phyloP scores from a whole-genome alignment of 2,329 filamentous ascomycete genomes.

The Fusarium sp. region DNA sequence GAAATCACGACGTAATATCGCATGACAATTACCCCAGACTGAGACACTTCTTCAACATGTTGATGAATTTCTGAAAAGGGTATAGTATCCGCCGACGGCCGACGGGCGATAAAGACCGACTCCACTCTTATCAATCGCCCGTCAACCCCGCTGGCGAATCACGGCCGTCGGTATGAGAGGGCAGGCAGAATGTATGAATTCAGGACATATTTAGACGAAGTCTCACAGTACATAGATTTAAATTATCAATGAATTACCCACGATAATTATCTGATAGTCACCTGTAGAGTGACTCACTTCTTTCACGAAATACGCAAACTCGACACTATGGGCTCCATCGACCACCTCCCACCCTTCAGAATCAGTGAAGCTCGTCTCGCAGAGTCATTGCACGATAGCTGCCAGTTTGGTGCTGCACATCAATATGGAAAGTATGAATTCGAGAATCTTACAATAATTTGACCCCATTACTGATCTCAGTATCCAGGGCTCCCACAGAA shows the following conservation, averaged over 20 bases:
- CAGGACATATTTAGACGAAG: neutral
- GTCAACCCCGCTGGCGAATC: neutral
- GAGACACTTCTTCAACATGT: neutral
- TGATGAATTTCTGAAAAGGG: neutral
- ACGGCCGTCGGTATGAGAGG: neutral
- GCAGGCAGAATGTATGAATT: neutral
- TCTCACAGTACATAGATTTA: neutral
- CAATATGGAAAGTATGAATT: slow-evolving; percentile 5
- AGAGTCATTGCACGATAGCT: slow-evolving; percentile 8
- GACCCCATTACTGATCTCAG: fast-evolving
- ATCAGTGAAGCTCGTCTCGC: slow-evolving; percentile 3
- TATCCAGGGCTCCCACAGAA: neutral
- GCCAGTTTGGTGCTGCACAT: slow-evolving; percentile 12
- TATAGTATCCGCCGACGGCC: slow-evolving; percentile 13
- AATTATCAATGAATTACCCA: too few species aligned
- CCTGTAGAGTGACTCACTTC: too few species aligned
- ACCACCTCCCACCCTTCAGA: neutral
- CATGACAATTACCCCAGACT: too few species aligned
- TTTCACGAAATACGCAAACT: too few species aligned
- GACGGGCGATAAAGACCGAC: slow-evolving; percentile 1
- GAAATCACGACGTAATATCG: too few species aligned
- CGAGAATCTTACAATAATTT: fast-evolving
- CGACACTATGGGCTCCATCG: neutral
- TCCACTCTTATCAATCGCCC: neutral
- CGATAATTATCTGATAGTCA: too few species aligned